phyloP scores from a whole-genome alignment of 257 asterid species.

The Gynochthodes officinalis region DNA sequence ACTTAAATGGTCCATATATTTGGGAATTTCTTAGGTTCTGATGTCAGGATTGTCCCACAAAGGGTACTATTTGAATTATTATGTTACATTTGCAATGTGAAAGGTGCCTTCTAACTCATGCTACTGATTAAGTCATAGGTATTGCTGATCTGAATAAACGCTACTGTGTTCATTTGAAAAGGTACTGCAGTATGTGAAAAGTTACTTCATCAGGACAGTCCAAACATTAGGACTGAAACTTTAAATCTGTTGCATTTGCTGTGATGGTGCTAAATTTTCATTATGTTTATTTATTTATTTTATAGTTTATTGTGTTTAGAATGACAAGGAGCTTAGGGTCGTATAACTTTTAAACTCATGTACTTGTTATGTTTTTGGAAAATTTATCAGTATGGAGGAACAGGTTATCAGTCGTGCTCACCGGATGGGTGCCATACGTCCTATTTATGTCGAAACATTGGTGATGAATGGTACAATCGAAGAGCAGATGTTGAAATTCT shows the following conservation, averaged over 20 bases:
- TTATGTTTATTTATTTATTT: background rate
- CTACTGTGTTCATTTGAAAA: background rate
- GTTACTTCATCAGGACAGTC: background rate
- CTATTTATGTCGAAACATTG: constrained; percentile 85
- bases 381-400: constrained; percentile 84
- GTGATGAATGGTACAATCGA: constrained; percentile 95
- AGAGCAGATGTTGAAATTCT: constrained; percentile 87
- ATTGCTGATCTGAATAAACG: background rate
- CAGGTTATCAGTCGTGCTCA: constrained; percentile 99
- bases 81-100: background rate
- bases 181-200: too few species aligned
- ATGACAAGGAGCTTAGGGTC: constrained; percentile 2
- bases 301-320: background rate
- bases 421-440: constrained; percentile 96
- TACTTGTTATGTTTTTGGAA: constrained; percentile 28
- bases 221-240: background rate
- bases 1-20: background rate
- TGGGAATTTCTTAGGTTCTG: background rate
- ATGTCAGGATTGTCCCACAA: background rate
- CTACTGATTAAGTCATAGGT: background rate
- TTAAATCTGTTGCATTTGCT: background rate
- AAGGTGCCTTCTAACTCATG: background rate
- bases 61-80: background rate
- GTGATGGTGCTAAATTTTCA: background rate
- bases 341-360: constrained; percentile 7